Percentiles rank a stretch among this genome's conserved stretches.
Evolutionary conservation across 352 stramenopile genomes (phyloP).

Genomic region (Pythium biforme): DNA sequence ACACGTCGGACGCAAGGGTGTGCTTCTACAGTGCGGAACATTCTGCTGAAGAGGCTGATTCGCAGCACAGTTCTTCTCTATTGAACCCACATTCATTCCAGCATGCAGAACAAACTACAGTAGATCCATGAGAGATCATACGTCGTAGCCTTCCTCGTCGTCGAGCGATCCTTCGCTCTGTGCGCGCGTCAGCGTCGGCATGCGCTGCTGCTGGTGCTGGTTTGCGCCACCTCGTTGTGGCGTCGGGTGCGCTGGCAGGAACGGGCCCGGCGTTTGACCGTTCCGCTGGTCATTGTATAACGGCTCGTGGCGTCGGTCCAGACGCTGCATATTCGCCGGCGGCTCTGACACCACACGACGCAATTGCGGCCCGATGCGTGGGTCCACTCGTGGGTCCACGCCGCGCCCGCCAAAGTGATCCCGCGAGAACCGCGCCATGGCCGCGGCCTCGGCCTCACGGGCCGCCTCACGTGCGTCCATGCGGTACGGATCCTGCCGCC

Average conservation of each 20-base stretch:
- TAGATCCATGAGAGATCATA: not conserved
- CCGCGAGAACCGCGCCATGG: not conserved
- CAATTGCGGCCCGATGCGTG: not conserved
- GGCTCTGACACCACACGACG: not conserved
- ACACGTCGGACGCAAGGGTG: too few species aligned
- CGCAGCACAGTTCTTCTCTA: not conserved
- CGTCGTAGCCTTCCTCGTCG: not conserved
- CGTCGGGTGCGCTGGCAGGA: not conserved
- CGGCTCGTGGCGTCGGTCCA: not conserved
- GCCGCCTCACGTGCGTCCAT: not conserved
- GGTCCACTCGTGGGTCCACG: constrained; percentile 3
- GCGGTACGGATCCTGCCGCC: not conserved
- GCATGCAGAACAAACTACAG: too few species aligned
- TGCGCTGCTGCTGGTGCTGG: not conserved
- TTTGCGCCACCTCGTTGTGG: not conserved
- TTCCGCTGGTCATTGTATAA: not conserved
- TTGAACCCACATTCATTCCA: not conserved
- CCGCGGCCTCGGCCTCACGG: not conserved
- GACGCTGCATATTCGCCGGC: not conserved
- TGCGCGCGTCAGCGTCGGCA: not conserved
- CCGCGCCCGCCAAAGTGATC: not conserved
- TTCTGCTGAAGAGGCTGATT: not conserved
- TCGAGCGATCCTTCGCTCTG: not conserved
- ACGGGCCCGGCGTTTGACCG: not conserved
- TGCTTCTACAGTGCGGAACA: too few species aligned